phyloP scores from a whole-genome alignment of 108 stramenopile species.

The Craspedostauros australis region DNA sequence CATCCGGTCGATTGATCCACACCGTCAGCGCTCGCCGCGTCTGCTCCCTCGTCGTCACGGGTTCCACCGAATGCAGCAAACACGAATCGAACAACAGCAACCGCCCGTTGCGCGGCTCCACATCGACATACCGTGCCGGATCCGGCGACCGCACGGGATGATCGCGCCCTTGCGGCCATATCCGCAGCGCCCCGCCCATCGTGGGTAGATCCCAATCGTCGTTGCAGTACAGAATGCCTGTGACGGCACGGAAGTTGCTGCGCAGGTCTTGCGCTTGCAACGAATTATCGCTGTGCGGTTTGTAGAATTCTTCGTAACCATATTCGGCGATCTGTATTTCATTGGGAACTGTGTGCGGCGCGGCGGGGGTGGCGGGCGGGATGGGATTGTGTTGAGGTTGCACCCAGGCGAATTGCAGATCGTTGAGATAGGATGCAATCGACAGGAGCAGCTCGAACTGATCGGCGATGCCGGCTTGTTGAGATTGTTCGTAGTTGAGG shows the following conservation, averaged over 20 bases:
- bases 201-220: conserved; percentile 21
- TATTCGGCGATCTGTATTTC: conserved; percentile 34
- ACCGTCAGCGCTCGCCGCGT: conserved; percentile 28
- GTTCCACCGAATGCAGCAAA: conserved; percentile 37
- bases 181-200: conserved; percentile 33
- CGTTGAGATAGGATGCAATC: conserved; percentile 28
- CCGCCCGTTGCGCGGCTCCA: conserved; percentile 30
- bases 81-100: conserved; percentile 40
- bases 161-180: no score
- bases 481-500: conserved; percentile 18
- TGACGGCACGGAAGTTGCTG: conserved; percentile 25
- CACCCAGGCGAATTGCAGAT: conserved; percentile 4
- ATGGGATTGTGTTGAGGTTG: conserved; percentile 10
- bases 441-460: conserved; percentile 30
- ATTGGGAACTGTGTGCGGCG: conserved; percentile 30
- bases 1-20: conserved; percentile 35
- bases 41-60: conserved; percentile 6
- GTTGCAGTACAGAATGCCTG: conserved; percentile 37
- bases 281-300: conserved; percentile 30
- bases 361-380: conserved; percentile 15
- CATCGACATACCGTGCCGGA: conserved; percentile 18
- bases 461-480: conserved; percentile 18
- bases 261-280: neutral
- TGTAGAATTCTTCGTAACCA: conserved; percentile 28
- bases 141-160: no score